A percentile compares a stretch with the other conserved stretches of the same genome.
phyloP scores from a whole-genome alignment of 2,329 filamentous ascomycete genomes.

The Colletotrichum sp. region DNA sequence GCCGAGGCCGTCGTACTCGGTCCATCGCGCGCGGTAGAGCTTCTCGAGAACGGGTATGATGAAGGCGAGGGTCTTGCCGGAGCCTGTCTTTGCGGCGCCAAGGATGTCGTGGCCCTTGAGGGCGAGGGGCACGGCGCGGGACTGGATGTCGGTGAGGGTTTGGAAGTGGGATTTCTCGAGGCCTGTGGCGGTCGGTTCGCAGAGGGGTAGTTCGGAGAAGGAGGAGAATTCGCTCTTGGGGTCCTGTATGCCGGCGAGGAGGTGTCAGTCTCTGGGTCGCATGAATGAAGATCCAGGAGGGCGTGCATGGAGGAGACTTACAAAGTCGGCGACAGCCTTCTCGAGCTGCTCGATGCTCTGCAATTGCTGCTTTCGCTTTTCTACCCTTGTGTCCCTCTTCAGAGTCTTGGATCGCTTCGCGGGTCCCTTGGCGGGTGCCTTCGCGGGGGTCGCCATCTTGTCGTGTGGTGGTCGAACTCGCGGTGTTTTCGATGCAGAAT shows the following conservation, averaged over 20 bases:
- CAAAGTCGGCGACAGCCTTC: slow-evolving; percentile 44
- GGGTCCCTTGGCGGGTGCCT: slow-evolving; percentile 18
- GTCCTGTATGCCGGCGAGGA: slow-evolving; percentile 55
- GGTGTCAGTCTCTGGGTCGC: not conserved
- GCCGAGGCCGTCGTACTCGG: slow-evolving; percentile 88
- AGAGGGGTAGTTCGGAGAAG: slow-evolving; percentile 88
- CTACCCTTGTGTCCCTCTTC: slow-evolving; percentile 31
- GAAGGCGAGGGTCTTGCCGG: slow-evolving; percentile 94
- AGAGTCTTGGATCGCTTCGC: slow-evolving; percentile 34
- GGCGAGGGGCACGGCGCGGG: slow-evolving; percentile 84
- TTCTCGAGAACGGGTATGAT: slow-evolving; percentile 91
- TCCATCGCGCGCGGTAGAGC: slow-evolving; percentile 87
- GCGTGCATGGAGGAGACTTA: slow-evolving; percentile 28
- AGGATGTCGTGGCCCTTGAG: slow-evolving; percentile 88
- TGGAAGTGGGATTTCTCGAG: slow-evolving; percentile 89
- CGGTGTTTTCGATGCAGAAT: not conserved
- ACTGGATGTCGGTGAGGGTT: slow-evolving; percentile 88
- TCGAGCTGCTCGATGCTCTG: slow-evolving; percentile 45
- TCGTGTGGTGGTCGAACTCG: not conserved
- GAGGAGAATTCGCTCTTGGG: slow-evolving; percentile 64
- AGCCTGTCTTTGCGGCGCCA: slow-evolving; percentile 93
- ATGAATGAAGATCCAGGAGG: not conserved
- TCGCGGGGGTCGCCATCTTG: slow-evolving; percentile 19
- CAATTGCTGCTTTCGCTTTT: slow-evolving; percentile 42
- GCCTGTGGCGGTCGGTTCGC: slow-evolving; percentile 77